Base-by-base conservation (phyloP, 257 asterid genomes). In the Jaltomata sinuosa region DNA sequence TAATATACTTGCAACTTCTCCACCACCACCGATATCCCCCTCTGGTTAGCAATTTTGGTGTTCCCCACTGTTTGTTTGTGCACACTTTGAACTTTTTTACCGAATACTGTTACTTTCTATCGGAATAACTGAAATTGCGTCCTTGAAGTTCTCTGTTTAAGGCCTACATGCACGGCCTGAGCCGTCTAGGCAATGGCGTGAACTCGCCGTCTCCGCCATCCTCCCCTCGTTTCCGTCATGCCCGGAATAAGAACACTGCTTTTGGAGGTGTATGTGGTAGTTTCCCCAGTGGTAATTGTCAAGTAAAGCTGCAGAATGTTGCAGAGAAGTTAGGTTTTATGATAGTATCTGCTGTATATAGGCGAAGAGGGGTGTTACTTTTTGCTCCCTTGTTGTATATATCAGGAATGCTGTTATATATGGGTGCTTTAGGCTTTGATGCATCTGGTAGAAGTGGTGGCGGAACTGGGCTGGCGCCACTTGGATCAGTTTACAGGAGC, bases 341-440 rank as follows among this genome's bases (percentile, higher is more conserved):
- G 19, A 84, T 97, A 85, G 90, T 97, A 79, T 92, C 98, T 2
- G 91, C 92, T 5, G 89, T 93, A 84, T 94, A 94, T 88, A 90
- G 92, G 86, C 89, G 98, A 79, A 91, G 97, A 88, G 96, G 98
- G 86, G 89, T 97, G 89, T 91, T 97, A 77, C 88, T 95, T 87
- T 92, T 97, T 86, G 99, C 98, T 65, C 98, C 99, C 1, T 86
- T 97, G 92, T 81, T 97, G 91, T 97, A 95, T 82, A 90, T 95
- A 85, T 94, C 98, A 32, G 97, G 94, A 62, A 91, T 95, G 97
- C 89, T 97, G 88, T 84, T 97, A 94, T 97, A 97, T 91, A 94
- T 97, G 99, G 97, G 98, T 50, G 90, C 89, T 27, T 85, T 90
- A 84, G 97, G 97, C 18, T 89, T 95, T 87, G 93, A 91, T 88